These are phyloP conservation scores for Aspergillus sp. DNA, from an alignment of 2,329 filamentous ascomycete species.

Conservation along the genomic window DNA sequence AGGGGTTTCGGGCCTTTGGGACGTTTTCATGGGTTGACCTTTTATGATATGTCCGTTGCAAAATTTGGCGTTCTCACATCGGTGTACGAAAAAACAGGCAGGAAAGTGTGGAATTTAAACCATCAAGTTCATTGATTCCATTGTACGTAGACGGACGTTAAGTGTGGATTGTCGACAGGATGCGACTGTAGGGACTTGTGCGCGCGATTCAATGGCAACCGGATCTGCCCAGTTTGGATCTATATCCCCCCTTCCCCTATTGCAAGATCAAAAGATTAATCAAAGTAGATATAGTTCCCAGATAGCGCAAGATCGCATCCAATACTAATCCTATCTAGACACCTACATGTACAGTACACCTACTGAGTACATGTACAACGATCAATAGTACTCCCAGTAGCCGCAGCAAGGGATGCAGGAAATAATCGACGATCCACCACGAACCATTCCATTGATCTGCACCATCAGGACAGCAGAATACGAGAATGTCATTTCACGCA, in stretches of 20 bases:
- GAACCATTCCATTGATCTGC: background rate
- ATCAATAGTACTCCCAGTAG: background rate
- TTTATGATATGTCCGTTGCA: conserved; percentile 37
- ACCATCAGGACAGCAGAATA: background rate
- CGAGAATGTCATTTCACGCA: background rate
- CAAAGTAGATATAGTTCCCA: too few species aligned
- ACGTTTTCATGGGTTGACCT: conserved; percentile 30
- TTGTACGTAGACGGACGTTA: background rate
- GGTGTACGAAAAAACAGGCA: conserved; percentile 43
- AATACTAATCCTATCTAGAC: background rate
- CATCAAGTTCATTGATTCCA: background rate
- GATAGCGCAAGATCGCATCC: too few species aligned
- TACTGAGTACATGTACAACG: too few species aligned
- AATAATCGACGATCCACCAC: background rate
- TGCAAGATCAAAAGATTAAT: too few species aligned
- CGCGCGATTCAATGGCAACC: background rate
- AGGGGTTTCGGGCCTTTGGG: conserved; percentile 37
- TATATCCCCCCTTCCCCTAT: too few species aligned
- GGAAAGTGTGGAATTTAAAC: conserved; percentile 24
- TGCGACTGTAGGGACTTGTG: background rate
- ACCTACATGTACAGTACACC: too few species aligned
- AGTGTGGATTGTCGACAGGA: background rate
- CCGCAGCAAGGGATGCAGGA: background rate
- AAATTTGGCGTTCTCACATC: conserved; percentile 37
- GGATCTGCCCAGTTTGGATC: background rate